Conservation (phyloP, 2,329 filamentous ascomycete genomes). For the Neocucurbitaria cava region DNA sequence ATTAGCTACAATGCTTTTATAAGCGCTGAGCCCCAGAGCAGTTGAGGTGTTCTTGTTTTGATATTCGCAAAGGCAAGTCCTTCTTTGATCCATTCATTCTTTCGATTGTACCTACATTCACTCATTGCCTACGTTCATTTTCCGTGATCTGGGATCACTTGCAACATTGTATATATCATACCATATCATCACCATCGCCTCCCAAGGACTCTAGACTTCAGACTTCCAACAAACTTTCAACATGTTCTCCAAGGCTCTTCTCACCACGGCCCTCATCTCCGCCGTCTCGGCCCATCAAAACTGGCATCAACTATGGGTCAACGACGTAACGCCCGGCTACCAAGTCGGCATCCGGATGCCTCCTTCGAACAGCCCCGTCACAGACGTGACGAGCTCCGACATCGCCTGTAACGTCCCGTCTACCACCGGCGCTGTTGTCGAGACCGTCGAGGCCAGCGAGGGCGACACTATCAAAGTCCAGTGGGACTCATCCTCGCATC, state of each 20-base stretch:
- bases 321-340: constrained; percentile 37
- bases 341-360: constrained; percentile 46
- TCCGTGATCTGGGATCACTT: constrained; percentile 36
- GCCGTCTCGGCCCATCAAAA: constrained; percentile 43
- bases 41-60: constrained; percentile 1
- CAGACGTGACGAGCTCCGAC: constrained; percentile 39
- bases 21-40: constrained; percentile 5
- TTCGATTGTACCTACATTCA: constrained; percentile 15
- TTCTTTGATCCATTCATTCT: constrained; percentile 30
- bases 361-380: constrained; percentile 42
- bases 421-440: constrained; percentile 35
- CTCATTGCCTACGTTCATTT: constrained; percentile 25
- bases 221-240: too few relatives aligned
- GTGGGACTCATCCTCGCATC: constrained; percentile 43
- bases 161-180: constrained; percentile 15
- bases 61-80: constrained; percentile 33
- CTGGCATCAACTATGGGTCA: constrained; percentile 42
- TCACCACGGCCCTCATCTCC: constrained; percentile 33
- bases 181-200: not conserved
- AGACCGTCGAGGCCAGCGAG: constrained; percentile 36
- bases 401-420: constrained; percentile 46
- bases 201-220: too few relatives aligned
- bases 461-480: constrained; percentile 44
- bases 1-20: constrained; percentile 10
- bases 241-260: constrained; percentile 42